These are phyloP conservation scores for Boeremia lycopersici DNA, from an alignment of 2,329 filamentous ascomycete species.

Conservation along the genomic window DNA sequence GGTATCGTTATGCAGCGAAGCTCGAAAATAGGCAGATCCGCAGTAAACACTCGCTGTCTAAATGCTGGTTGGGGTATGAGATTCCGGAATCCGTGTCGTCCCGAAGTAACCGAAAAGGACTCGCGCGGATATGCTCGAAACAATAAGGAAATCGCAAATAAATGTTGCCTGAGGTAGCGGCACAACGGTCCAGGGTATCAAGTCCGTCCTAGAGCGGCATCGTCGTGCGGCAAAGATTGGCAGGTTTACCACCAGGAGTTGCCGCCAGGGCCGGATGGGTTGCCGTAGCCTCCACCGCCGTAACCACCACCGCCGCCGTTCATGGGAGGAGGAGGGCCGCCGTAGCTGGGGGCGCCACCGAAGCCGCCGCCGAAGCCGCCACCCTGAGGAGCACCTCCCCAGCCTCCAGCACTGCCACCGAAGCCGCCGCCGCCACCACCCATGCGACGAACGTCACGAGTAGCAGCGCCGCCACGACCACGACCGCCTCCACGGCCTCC, in stretches of 20 bases:
- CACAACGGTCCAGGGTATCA: conserved; percentile 34
- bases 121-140: conserved; percentile 39
- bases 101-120: conserved; percentile 42
- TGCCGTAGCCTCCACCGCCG: conserved; percentile 67
- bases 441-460: conserved; percentile 80
- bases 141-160: conserved; percentile 34
- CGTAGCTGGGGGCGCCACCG: conserved; percentile 60
- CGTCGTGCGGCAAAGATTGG: conserved; percentile 24
- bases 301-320: conserved; percentile 51
- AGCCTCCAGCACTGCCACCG: conserved; percentile 53
- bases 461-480: conserved; percentile 71
- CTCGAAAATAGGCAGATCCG: conserved; percentile 50
- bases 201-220: conserved; percentile 36
- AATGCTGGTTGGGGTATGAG: conserved; percentile 58
- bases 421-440: conserved; percentile 62
- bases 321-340: conserved; percentile 63
- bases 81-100: conserved; percentile 50
- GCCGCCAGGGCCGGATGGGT: conserved; percentile 67
- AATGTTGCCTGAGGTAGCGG: conserved; percentile 20
- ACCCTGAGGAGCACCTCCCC: conserved; percentile 43
- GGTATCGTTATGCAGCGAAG: conserved; percentile 48
- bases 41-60: conserved; percentile 58
- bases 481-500: conserved; percentile 70
- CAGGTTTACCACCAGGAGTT: conserved; percentile 70
- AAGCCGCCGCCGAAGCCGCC: conserved; percentile 48